phyloP scores from a whole-genome alignment of 805 yeast genomes.

The Blastobotrys chiropterorum region DNA sequence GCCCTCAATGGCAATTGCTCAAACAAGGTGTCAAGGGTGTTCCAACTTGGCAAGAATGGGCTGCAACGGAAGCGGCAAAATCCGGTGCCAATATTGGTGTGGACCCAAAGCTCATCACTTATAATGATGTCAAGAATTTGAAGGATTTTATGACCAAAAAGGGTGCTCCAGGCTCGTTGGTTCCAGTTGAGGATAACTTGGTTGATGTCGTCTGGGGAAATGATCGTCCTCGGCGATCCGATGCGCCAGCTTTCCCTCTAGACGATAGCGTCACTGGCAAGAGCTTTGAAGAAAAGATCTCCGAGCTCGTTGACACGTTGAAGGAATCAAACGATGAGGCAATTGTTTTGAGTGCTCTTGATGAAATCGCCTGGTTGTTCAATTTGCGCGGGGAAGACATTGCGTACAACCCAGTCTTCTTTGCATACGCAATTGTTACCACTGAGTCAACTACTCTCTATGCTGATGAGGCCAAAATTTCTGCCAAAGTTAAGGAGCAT shows the following conservation, averaged over 20 bases:
- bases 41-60: constrained; percentile 78
- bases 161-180: constrained; percentile 23
- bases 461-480: constrained; percentile 42
- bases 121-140: constrained; percentile 31
- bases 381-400: constrained; percentile 82
- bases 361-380: constrained; percentile 87
- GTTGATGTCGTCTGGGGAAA: constrained; percentile 68
- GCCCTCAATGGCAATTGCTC: constrained; percentile 68
- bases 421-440: constrained; percentile 50
- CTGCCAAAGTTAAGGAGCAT: constrained; percentile 35
- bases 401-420: constrained; percentile 81
- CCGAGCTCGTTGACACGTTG: constrained; percentile 32
- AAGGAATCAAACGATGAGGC: constrained; percentile 33
- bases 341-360: constrained; percentile 64
- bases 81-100: constrained; percentile 59
- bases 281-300: constrained; percentile 50
- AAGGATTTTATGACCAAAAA: constrained; percentile 23
- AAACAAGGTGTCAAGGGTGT: constrained; percentile 72
- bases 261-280: constrained; percentile 60
- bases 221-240: constrained; percentile 59
- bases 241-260: constrained; percentile 45
- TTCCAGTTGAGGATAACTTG: constrained; percentile 54
- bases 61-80: constrained; percentile 47
- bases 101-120: constrained; percentile 70
- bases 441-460: constrained; percentile 42